Percentiles rank a stretch among this genome's conserved stretches.
Evolutionary conservation across 257 asterid species (phyloP).

Genomic region (Solanum boliviense): DNA sequence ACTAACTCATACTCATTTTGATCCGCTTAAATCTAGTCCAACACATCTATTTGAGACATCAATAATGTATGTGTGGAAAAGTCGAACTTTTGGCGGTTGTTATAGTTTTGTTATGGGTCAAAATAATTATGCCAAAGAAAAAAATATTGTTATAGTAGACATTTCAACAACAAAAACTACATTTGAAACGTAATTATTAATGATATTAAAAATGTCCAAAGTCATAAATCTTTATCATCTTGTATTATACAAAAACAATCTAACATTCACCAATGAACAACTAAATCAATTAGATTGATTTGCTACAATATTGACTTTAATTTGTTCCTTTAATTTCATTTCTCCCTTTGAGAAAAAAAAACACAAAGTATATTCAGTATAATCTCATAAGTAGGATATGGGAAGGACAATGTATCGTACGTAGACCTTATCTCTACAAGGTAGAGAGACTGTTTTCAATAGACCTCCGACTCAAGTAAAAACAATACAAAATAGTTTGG

Average conservation of each 20-base stretch:
- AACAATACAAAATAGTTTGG: neutral
- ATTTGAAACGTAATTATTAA: neutral
- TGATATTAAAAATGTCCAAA: neutral
- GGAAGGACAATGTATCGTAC: accelerated
- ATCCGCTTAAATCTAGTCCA: too few relatives aligned
- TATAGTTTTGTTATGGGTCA: neutral
- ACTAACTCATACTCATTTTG: too few relatives aligned
- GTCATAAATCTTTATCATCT: neutral
- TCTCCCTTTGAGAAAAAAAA: neutral
- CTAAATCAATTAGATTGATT: neutral
- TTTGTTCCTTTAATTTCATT: neutral
- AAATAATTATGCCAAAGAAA: neutral
- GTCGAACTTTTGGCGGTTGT: neutral
- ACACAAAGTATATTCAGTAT: neutral
- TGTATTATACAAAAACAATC: neutral
- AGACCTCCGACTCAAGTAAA: neutral
- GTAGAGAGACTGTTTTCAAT: neutral
- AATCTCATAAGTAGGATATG: neutral
- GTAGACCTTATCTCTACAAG: accelerated
- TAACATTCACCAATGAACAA: neutral
- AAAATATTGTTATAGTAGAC: neutral
- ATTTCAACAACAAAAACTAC: neutral
- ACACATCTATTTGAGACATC: neutral
- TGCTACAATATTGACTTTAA: neutral
- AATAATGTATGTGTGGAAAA: neutral